These are phyloP conservation scores for Lichtheimia corymbifera DNA, from an alignment of 371 early-diverging fungal species.

Conservation along the genomic window DNA sequence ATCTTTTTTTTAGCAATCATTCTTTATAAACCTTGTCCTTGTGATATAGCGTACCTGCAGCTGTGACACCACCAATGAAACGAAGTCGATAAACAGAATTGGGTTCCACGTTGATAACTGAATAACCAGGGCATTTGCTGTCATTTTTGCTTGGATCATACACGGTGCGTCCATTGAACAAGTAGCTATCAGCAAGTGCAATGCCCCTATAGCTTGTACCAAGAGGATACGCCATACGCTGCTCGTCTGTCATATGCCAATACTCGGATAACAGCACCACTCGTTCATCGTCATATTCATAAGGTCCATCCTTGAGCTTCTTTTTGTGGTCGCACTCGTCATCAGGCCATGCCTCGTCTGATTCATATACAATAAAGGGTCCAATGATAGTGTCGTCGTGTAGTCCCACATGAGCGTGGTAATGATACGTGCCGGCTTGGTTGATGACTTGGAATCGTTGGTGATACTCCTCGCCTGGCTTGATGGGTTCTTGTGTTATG, in stretches of 20 bases:
- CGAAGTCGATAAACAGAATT: slow-evolving; percentile 40
- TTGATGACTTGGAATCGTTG: slow-evolving; percentile 44
- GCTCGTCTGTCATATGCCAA: slow-evolving; percentile 36
- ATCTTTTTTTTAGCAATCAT: too few relatives aligned
- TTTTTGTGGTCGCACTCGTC: neutral
- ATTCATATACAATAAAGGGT: slow-evolving; percentile 48
- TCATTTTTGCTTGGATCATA: slow-evolving; percentile 9
- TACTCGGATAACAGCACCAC: slow-evolving; percentile 48
- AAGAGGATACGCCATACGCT: slow-evolving; percentile 21
- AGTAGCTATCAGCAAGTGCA: slow-evolving; percentile 33
- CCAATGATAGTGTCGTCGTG: slow-evolving; percentile 50
- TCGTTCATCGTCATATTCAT: slow-evolving; percentile 44
- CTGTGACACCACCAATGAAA: slow-evolving; percentile 34
- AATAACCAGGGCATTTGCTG: slow-evolving; percentile 27
- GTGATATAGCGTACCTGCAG: slow-evolving; percentile 24
- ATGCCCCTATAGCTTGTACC: slow-evolving; percentile 28
- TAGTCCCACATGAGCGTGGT: slow-evolving; percentile 50
- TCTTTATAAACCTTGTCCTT: too few relatives aligned
- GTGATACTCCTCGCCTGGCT: slow-evolving; percentile 45
- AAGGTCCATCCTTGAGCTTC: slow-evolving; percentile 10
- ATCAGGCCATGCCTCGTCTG: slow-evolving; percentile 19
- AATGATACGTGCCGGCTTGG: slow-evolving; percentile 57
- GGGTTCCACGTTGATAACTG: slow-evolving; percentile 23
- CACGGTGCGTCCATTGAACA: slow-evolving; percentile 44
- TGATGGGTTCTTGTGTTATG: slow-evolving; percentile 58